These are phyloP conservation scores for Penicillium silybi DNA, from an alignment of 495 filamentous ascomycete species.

Conservation along the genomic window DNA sequence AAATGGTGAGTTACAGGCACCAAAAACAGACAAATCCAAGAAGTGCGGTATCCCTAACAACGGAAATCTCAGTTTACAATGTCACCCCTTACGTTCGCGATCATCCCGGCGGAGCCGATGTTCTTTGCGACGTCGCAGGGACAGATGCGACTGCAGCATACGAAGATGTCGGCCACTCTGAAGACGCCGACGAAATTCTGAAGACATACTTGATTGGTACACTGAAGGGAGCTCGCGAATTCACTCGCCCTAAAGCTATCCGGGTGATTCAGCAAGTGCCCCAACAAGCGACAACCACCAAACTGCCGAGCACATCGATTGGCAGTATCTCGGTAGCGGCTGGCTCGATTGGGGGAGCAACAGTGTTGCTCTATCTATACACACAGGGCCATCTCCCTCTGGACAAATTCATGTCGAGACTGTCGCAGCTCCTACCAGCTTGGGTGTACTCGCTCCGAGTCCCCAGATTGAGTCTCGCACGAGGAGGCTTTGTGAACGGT, in stretches of 20 bases:
- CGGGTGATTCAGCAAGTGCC: constrained; percentile 16
- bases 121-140: constrained; percentile 49
- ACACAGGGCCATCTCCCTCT: not conserved
- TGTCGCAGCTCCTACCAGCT: not conserved
- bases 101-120: constrained; percentile 50
- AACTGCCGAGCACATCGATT: not conserved
- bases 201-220: constrained; percentile 22
- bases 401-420: not conserved
- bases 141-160: constrained; percentile 49
- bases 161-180: constrained; percentile 48
- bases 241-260: constrained; percentile 12
- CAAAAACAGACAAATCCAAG: not conserved
- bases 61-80: constrained; percentile 37
- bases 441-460: not conserved
- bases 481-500: not conserved
- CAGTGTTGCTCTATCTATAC: not conserved
- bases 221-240: constrained; percentile 19
- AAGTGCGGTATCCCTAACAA: no score
- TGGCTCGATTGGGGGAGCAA: not conserved
- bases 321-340: not conserved
- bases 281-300: not conserved
- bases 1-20: not conserved
- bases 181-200: constrained; percentile 32
- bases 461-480: not conserved
- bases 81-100: constrained; percentile 48